Evolutionary conservation across 2,329 filamentous ascomycete genomes (phyloP).

Genomic region (Penicillium sp.): DNA sequence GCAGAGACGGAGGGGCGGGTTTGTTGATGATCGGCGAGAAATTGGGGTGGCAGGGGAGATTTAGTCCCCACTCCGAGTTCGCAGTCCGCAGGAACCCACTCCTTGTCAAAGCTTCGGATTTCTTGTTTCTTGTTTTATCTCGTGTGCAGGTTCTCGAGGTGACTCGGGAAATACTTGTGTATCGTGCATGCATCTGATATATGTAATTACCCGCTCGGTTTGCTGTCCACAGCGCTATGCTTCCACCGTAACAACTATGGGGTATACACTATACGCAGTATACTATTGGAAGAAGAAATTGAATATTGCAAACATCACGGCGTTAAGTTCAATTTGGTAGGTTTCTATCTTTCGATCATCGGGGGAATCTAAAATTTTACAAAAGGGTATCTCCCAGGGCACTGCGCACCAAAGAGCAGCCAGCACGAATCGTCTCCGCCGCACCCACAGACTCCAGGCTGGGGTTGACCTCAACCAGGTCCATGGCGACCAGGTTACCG

Average conservation of each 20-base stretch:
- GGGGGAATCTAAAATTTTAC: constrained; percentile 49
- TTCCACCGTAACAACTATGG: background rate
- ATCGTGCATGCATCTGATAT: background rate
- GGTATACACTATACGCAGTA: no score
- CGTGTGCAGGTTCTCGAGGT: background rate
- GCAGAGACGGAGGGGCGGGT: constrained; percentile 13
- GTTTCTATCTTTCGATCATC: background rate
- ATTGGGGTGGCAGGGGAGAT: constrained; percentile 36
- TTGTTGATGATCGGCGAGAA: constrained; percentile 25
- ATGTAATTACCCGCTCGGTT: background rate
- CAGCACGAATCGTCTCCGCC: constrained; percentile 84
- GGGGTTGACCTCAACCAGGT: constrained; percentile 82
- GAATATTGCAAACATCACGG: background rate
- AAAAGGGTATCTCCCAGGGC: constrained; percentile 89
- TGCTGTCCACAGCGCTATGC: background rate
- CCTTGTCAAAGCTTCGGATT: background rate
- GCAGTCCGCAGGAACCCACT: background rate
- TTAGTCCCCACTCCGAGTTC: constrained; percentile 6
- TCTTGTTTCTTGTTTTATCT: background rate
- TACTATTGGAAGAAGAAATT: no score
- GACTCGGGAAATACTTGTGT: background rate
- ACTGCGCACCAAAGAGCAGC: constrained; percentile 88
- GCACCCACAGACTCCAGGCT: constrained; percentile 71
- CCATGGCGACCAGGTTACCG: constrained; percentile 76
- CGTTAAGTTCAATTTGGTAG: background rate